A percentile compares a stretch with the other conserved stretches of the same genome.
phyloP scores from a whole-genome alignment of 2,329 filamentous ascomycete genomes.

The Myriosclerotinia duriaeana region DNA sequence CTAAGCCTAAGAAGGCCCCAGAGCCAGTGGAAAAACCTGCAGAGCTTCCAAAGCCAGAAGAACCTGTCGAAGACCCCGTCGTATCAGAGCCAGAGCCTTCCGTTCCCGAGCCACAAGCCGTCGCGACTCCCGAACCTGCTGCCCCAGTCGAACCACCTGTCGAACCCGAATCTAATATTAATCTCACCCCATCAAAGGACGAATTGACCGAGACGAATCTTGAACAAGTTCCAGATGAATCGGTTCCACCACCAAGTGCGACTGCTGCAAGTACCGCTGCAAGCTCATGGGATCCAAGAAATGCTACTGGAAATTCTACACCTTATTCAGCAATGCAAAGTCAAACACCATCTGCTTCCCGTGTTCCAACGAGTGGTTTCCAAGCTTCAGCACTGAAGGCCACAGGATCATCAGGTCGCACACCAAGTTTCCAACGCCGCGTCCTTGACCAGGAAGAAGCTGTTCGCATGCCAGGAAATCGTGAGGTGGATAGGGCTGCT shows the following conservation, averaged over 20 bases:
- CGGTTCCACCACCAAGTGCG: conserved; percentile 71
- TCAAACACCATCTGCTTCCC: conserved; percentile 51
- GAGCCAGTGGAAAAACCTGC: conserved; percentile 41
- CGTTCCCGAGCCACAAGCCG: conserved; percentile 42
- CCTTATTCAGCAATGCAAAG: conserved; percentile 65
- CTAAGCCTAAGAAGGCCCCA: conserved; percentile 53
- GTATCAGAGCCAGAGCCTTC: conserved; percentile 43
- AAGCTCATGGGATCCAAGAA: conserved; percentile 77
- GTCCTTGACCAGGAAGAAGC: conserved; percentile 94
- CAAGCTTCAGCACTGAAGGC: conserved; percentile 82
- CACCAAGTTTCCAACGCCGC: conserved; percentile 79
- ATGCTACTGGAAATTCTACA: conserved; percentile 59
- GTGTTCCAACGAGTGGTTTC: conserved; percentile 67
- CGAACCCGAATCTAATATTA: conserved; percentile 45
- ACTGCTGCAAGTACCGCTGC: conserved; percentile 87
- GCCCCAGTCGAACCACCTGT: conserved; percentile 36
- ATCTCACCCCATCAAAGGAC: conserved; percentile 70
- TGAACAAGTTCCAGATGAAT: conserved; percentile 82
- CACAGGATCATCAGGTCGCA: conserved; percentile 60
- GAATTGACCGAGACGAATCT: conserved; percentile 90
- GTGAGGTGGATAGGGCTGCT: conserved; percentile 86
- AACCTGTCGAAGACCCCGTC: conserved; percentile 39
- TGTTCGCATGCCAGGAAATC: conserved; percentile 96
- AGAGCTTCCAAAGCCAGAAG: conserved; percentile 31
- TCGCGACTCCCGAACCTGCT: conserved; percentile 39